Evolutionary conservation across 1,139 yeast genomes (phyloP).

Genomic region (Candida mesenterica): DNA sequence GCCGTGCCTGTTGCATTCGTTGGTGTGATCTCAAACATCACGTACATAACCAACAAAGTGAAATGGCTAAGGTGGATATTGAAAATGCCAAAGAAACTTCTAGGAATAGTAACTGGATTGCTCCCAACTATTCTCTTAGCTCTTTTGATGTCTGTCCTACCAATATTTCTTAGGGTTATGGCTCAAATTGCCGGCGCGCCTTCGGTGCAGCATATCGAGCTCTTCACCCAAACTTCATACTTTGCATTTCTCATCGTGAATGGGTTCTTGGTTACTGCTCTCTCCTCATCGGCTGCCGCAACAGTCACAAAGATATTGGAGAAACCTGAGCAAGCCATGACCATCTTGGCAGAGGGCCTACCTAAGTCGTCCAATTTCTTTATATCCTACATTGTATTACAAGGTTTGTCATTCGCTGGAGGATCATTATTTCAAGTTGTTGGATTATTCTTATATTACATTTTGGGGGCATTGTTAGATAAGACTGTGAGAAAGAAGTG

Average conservation of each 20-base stretch:
- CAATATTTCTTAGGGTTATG: slow-evolving; percentile 64
- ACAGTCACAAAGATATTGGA: slow-evolving; percentile 66
- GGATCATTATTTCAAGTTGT: slow-evolving; percentile 79
- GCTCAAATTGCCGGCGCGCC: slow-evolving; percentile 68
- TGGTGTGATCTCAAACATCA: slow-evolving; percentile 86
- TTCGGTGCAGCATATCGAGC: slow-evolving; percentile 62
- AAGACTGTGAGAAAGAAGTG: slow-evolving; percentile 85
- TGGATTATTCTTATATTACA: slow-evolving; percentile 65
- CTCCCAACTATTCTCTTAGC: slow-evolving; percentile 83
- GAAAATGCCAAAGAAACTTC: slow-evolving; percentile 60
- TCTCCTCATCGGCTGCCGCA: slow-evolving; percentile 72
- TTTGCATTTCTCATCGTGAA: slow-evolving; percentile 72
- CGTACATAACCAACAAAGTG: slow-evolving; percentile 63
- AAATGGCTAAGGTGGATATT: slow-evolving; percentile 70
- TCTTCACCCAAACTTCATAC: slow-evolving; percentile 71
- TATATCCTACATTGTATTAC: slow-evolving; percentile 68
- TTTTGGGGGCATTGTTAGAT: slow-evolving; percentile 70
- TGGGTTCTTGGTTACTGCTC: slow-evolving; percentile 66
- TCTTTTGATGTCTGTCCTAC: slow-evolving; percentile 76
- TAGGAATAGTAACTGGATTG: slow-evolving; percentile 84
- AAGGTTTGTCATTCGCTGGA: slow-evolving; percentile 80
- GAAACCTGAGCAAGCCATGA: slow-evolving; percentile 67
- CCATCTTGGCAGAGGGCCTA: slow-evolving; percentile 64
- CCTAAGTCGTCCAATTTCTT: slow-evolving; percentile 91
- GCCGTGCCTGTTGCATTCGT: slow-evolving; percentile 94